A percentile compares a stretch with the other conserved stretches of the same genome.
phyloP scores from a whole-genome alignment of 306 rosid genomes.

The Prunus mongolica region DNA sequence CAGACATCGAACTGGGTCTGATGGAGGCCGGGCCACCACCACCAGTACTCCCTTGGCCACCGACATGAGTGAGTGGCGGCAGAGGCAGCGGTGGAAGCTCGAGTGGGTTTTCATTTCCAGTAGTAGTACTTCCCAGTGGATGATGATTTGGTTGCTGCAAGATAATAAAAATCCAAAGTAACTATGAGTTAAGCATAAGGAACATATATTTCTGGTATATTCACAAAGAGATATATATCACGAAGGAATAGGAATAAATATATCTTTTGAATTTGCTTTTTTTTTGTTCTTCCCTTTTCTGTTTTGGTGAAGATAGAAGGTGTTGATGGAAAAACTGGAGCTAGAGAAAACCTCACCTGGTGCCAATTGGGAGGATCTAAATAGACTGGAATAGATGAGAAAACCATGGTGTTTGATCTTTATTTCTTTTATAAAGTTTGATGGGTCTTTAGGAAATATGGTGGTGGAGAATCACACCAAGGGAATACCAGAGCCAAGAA shows the following conservation, averaged over 20 bases:
- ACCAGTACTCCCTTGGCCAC: constrained; percentile 11
- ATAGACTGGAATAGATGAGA: constrained; percentile 93
- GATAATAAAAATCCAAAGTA: constrained; percentile 8
- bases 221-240: constrained; percentile 51
- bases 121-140: constrained; percentile 27
- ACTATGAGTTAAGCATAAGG: constrained; percentile 10
- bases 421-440: constrained; percentile 70
- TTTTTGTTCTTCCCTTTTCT: constrained; percentile 2
- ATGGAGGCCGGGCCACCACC: constrained; percentile 33
- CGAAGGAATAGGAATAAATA: constrained; percentile 72
- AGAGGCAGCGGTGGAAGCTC: constrained; percentile 47
- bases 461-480: constrained; percentile 97
- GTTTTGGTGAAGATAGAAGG: constrained; percentile 21
- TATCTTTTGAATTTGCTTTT: constrained; percentile 45
- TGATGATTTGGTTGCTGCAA: constrained; percentile 53
- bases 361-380: constrained; percentile 99
- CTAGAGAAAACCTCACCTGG: constrained; percentile 66
- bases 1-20: constrained; percentile 81
- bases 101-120: constrained; percentile 41
- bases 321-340: constrained; percentile 40
- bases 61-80: constrained; percentile 22
- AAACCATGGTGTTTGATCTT: constrained; percentile 69
- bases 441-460: constrained; percentile 82
- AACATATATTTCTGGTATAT: constrained; percentile 58
- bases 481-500: constrained; percentile 92